Evolutionary conservation across 2,329 filamentous ascomycete genomes (phyloP).

Genomic region (Pseudogymnoascus pannorum): DNA sequence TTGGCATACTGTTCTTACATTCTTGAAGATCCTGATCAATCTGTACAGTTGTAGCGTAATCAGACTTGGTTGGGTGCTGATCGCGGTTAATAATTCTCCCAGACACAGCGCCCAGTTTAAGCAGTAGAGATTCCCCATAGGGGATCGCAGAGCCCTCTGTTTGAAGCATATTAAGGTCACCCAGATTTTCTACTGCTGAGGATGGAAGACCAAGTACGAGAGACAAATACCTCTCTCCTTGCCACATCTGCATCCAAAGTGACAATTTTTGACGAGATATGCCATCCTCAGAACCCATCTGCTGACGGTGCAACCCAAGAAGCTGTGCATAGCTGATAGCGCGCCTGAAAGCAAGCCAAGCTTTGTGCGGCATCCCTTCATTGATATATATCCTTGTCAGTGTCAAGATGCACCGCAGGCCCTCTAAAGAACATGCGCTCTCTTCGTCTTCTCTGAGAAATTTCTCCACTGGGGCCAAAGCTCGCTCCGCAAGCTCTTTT

Average conservation of each 20-base stretch:
- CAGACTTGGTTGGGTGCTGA: conserved; percentile 29
- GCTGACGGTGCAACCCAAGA: conserved; percentile 38
- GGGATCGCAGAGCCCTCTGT: background rate
- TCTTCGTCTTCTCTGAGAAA: conserved; percentile 44
- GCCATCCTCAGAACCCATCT: conserved; percentile 21
- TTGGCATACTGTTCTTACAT: conserved; percentile 26
- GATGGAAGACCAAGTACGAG: conserved; percentile 47
- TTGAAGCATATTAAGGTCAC: background rate
- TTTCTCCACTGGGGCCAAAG: conserved; percentile 37
- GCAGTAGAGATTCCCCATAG: background rate
- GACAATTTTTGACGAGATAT: conserved; percentile 24
- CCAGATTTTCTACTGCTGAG: conserved; percentile 14
- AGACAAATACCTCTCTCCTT: conserved; percentile 43
- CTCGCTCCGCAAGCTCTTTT: conserved; percentile 38
- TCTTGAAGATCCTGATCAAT: conserved; percentile 36
- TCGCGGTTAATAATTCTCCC: conserved; percentile 37
- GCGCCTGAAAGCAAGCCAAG: conserved; percentile 45
- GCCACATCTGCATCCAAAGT: conserved; percentile 35
- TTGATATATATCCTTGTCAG: conserved; percentile 46
- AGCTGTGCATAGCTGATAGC: conserved; percentile 46
- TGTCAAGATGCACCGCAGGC: conserved; percentile 45
- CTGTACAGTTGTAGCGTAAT: conserved; percentile 33
- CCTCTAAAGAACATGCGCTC: conserved; percentile 42
- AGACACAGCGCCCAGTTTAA: conserved; percentile 20
- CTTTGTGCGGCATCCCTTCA: conserved; percentile 46